Evolutionary conservation across 495 filamentous ascomycete genomes (phyloP).

Genomic region (Podospora bellae-mahoneyi): DNA sequence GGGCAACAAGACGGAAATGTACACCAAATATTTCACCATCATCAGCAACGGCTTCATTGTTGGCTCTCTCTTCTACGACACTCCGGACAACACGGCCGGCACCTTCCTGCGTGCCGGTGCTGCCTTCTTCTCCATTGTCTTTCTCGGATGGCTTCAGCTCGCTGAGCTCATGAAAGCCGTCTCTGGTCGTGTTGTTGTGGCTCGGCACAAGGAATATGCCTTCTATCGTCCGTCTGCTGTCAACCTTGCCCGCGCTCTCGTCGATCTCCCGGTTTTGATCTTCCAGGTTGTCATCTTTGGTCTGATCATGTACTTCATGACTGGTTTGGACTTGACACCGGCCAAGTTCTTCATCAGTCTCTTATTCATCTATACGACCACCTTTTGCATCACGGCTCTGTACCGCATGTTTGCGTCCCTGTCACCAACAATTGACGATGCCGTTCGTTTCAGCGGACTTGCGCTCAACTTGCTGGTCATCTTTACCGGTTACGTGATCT

Average conservation of each 20-base stretch:
- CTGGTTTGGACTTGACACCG: conserved; percentile 59
- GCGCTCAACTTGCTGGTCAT: conserved; percentile 71
- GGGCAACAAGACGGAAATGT: conserved; percentile 58
- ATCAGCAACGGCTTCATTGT: conserved; percentile 73
- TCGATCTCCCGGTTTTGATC: conserved; percentile 70
- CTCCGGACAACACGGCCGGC: conserved; percentile 55
- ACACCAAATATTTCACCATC: conserved; percentile 54
- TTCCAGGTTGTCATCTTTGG: conserved; percentile 69
- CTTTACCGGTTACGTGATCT: conserved; percentile 76
- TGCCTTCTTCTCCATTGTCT: conserved; percentile 71
- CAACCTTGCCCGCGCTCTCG: conserved; percentile 70
- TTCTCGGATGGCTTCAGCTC: conserved; percentile 75
- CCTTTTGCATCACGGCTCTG: conserved; percentile 58
- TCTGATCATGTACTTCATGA: conserved; percentile 77
- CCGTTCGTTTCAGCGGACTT: conserved; percentile 44
- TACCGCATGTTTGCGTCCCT: conserved; percentile 71
- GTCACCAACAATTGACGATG: conserved; percentile 60
- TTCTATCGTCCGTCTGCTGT: conserved; percentile 82
- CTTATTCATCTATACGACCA: conserved; percentile 57
- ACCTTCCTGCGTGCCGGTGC: conserved; percentile 55
- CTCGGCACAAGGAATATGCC: conserved; percentile 80
- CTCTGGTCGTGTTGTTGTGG: conserved; percentile 64
- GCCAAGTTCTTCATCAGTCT: conserved; percentile 83
- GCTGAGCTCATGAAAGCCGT: conserved; percentile 73
- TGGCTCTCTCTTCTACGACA: conserved; percentile 71